phyloP scores from a whole-genome alignment of 768 basidiomycete species.

The Russula vinacea region DNA sequence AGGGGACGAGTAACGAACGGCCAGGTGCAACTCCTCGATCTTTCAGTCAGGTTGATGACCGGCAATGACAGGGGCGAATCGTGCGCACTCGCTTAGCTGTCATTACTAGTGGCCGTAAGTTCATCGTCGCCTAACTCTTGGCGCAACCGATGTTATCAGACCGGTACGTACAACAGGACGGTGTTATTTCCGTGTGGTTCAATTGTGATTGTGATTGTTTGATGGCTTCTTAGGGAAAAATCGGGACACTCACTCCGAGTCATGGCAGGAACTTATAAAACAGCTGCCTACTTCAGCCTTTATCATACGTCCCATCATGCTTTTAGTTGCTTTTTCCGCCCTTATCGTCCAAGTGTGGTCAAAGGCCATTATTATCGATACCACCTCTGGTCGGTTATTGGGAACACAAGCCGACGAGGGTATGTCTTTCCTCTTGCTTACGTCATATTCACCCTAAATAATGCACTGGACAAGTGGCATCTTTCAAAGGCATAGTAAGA shows the following conservation, averaged over 20 bases:
- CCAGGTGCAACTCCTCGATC: no score
- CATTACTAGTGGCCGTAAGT: no score
- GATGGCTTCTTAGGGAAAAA: no score
- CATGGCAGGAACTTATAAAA: background rate
- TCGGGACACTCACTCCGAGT: background rate
- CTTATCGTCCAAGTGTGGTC: background rate
- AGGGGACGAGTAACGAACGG: no score
- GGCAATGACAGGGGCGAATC: no score
- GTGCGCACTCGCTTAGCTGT: no score
- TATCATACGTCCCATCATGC: background rate
- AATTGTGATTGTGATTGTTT: no score
- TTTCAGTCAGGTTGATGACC: no score
- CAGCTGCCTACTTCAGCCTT: background rate
- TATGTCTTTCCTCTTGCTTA: background rate
- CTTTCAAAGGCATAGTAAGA: slow-evolving; percentile 20
- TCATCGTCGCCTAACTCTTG: no score
- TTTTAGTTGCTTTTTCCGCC: background rate
- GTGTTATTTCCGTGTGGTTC: no score
- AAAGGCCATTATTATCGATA: background rate
- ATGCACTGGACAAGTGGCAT: slow-evolving; percentile 2
- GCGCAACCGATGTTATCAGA: no score
- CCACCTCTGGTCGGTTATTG: slow-evolving; percentile 15
- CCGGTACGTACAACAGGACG: no score
- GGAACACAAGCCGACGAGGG: slow-evolving; percentile 8
- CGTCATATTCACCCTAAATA: background rate